Base-by-base conservation (phyloP, 805 yeast genomes). In the Candida piceae region DNA sequence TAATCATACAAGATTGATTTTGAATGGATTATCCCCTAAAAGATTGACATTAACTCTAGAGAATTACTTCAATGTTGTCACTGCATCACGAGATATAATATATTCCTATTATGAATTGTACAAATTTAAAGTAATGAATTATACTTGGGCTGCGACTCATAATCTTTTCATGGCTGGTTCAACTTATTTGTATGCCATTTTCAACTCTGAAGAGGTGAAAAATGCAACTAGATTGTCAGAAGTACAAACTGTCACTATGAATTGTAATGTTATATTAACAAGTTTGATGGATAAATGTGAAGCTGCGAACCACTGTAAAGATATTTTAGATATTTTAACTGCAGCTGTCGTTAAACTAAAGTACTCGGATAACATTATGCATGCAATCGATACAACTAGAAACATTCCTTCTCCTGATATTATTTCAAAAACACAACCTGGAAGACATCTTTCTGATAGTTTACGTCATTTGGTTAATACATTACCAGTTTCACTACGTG, bases 71-170 rank as follows among this genome's bases (percentile, higher is more conserved):
- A 68, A 70, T 29, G 75, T 86, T 10, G 70, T 74, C 9, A 77
- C 74, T 18, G 74, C 89, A 1, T 75, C 93, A 1, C 73, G 72
- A 46, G 81, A 80, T 30, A 72, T 86, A 24, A 80, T 87, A 36
- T 62, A 67, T 23, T 71, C 79, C 21, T 88, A 84, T 55, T 63
- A 71, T 34, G 73, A 72, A 35, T 61, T 88, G 26, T 74, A 72
- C 46, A 57, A 64, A n/a, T 68, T 68, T 20, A 74, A 73, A 48
- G 66, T 74, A 32, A 70, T 87, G 41, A 86, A 86, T 57, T 88
- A 84, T 58, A 85, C 96, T 0, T 88, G 96, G 96, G 89, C 88
- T 2, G 93, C 94, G 0, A 89, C 86, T 3, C 95, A 87, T 57
- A 87, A 86, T 54, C 64, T 86, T 36, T 86, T 86, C 55, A 81